Conservation (phyloP, 257 asterid species). For the Thymus quinquecostatus region DNA sequence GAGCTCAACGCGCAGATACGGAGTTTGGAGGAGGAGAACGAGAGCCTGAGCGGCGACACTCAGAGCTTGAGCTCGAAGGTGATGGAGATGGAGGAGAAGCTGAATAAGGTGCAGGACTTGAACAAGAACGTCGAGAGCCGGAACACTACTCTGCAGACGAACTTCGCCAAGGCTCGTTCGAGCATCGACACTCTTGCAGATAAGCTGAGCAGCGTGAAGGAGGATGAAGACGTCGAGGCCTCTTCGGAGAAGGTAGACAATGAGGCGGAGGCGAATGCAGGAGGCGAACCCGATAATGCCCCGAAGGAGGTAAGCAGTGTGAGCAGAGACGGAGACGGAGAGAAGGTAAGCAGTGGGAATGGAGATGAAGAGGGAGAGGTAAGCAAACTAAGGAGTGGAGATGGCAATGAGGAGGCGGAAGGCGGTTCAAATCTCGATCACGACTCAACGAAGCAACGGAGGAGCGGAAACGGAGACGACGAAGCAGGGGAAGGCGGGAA, state of each 20-base stretch:
- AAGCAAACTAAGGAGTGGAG: not conserved
- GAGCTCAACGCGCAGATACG: conserved; percentile 51
- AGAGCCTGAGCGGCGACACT: conserved; percentile 30
- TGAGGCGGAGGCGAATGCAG: not conserved
- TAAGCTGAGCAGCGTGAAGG: conserved; percentile 42
- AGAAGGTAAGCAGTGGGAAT: not conserved
- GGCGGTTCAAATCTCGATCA: not conserved
- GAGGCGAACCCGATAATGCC: not conserved
- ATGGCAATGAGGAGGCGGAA: not conserved
- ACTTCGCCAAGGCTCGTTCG: conserved; percentile 43
- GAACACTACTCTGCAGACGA: conserved; percentile 38
- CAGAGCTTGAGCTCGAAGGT: conserved; percentile 30
- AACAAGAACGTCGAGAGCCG: conserved; percentile 51
- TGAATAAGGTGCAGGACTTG: conserved; percentile 49
- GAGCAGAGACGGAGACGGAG: not conserved
- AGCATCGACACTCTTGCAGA: conserved; percentile 44
- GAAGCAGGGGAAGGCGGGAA: too few species aligned
- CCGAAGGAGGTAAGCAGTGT: not conserved
- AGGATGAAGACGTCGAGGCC: conserved; percentile 52
- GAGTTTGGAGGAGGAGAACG: conserved; percentile 46
- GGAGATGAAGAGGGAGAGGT: not conserved
- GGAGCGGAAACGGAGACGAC: not conserved
- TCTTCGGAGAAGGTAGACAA: not conserved
- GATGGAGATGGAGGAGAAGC: conserved; percentile 47
- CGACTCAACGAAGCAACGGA: not conserved